Evolutionary conservation across 257 asterid species (phyloP), one percentile per base, ranked within the genome.

Genomic region (Hygrophila difformis): DNA sequence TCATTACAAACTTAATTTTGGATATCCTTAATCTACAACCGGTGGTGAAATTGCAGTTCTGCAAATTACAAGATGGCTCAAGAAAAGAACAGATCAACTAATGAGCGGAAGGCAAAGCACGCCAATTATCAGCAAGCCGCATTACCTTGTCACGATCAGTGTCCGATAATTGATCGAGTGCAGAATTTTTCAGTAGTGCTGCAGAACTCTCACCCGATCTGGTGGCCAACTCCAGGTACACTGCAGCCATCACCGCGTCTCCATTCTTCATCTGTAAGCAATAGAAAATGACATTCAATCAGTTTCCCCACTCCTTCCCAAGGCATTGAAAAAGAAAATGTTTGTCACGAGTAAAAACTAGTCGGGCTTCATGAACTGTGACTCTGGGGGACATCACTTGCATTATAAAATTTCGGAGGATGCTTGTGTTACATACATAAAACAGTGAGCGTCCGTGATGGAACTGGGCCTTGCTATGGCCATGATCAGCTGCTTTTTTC

Each of bases 401-500:
- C 7, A 26, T 26, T 26, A 26, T 26, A 8, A 26, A 8, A 26
- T 26, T 26, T 26, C 31, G 4, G 8, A 26, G 4, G 31, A 26
- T 5, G 31, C 8, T 26, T 26, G 31, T 26, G 31, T 26, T 8
- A 26, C 31, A 26, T 26, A 26, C 99, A 0, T 95, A 77, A 68
- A 83, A 91, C 55, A 91, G 88, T 18, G 77, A 39, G 28, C 80
- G 54, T 29, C 97, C 99, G 26, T 86, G 83, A 69, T 91, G 94
- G 9, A 78, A 82, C 53, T 80, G 97, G 16, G 97, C 95, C 76
- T 82, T 86, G 78, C 79, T 71, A 52, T 91, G 93, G 39, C 99
- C 99, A 29, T 69, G 78, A 55, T 86, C 97, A 20, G 99, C 97
- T 1, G 99, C 97, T 44, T 55, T 72, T 69, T 78, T 82, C 97